These are phyloP conservation scores for Fusarium nurragi DNA, from an alignment of 2,329 filamentous ascomycete species.

Conservation along the genomic window DNA sequence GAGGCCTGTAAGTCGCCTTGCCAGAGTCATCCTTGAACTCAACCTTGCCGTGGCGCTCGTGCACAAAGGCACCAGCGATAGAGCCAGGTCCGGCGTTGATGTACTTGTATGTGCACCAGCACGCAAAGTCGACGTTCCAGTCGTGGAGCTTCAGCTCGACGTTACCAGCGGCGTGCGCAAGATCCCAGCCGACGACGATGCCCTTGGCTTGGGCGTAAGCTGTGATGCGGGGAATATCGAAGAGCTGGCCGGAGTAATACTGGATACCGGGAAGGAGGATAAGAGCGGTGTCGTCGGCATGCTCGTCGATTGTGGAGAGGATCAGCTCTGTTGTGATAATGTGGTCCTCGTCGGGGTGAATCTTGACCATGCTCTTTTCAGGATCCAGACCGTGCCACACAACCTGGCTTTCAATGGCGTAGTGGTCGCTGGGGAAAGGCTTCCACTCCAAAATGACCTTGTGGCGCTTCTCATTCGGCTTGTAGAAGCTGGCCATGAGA, in stretches of 20 bases:
- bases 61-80: conserved; percentile 83
- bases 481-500: conserved; percentile 86
- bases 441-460: conserved; percentile 92
- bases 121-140: conserved; percentile 91
- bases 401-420: conserved; percentile 85
- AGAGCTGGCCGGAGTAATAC: conserved; percentile 90
- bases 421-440: conserved; percentile 89
- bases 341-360: conserved; percentile 69
- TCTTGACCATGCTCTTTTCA: conserved; percentile 74
- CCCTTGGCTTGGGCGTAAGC: conserved; percentile 75
- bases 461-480: conserved; percentile 69
- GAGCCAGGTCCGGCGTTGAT: conserved; percentile 85
- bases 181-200: conserved; percentile 85
- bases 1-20: conserved; percentile 63
- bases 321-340: conserved; percentile 77
- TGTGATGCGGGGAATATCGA: conserved; percentile 85
- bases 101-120: conserved; percentile 96
- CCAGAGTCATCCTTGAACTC: conserved; percentile 50
- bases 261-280: conserved; percentile 87
- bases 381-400: conserved; percentile 74
- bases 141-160: conserved; percentile 82
- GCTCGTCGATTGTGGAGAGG: conserved; percentile 75
- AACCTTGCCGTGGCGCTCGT: conserved; percentile 75
- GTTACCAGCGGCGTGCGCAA: conserved; percentile 87
- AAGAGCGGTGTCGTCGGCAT: conserved; percentile 77